These are phyloP conservation scores for Neoascochyta sp. DNA, from an alignment of 2,329 filamentous ascomycete species.

Conservation along the genomic window DNA sequence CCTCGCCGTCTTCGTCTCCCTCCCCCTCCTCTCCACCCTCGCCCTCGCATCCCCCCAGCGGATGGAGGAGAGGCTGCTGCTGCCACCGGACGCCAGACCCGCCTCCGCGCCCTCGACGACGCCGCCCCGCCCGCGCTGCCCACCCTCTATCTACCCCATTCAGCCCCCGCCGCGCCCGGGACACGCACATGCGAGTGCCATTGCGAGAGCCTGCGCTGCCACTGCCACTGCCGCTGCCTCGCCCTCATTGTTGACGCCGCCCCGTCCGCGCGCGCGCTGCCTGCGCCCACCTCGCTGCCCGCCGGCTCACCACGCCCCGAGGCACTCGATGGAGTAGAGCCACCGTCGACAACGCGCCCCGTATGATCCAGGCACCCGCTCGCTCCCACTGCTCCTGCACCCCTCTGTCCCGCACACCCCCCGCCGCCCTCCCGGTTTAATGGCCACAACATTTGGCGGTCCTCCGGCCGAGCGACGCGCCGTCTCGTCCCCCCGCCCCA, in stretches of 20 bases:
- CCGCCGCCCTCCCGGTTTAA: conserved; percentile 17
- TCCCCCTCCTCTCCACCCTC: no score
- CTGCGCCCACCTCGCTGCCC: conserved; percentile 21
- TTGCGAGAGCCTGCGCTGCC: conserved; percentile 24
- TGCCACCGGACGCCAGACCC: conserved; percentile 31
- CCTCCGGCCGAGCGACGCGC: conserved; percentile 41
- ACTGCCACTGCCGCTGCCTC: conserved; percentile 25
- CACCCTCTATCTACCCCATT: conserved; percentile 25
- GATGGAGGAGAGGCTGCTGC: conserved; percentile 35
- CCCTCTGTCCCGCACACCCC: not conserved
- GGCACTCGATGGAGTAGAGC: conserved; percentile 33
- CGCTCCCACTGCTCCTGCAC: conserved; percentile 16
- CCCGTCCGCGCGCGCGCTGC: conserved; percentile 28
- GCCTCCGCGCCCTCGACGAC: conserved; percentile 9
- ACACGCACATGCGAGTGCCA: conserved; percentile 27
- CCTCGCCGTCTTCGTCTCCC: no score
- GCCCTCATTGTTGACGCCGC: conserved; percentile 28
- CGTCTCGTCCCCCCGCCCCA: conserved; percentile 43
- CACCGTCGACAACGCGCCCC: conserved; percentile 10
- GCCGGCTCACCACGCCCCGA: conserved; percentile 24
- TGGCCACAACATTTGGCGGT: conserved; percentile 37
- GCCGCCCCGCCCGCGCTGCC: conserved; percentile 1
- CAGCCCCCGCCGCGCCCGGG: conserved; percentile 19
- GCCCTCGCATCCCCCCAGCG: conserved; percentile 23
- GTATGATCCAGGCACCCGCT: conserved; percentile 11